Conservation (phyloP, 2,329 filamentous ascomycete species). For the Aurifilum marmelostoma region DNA sequence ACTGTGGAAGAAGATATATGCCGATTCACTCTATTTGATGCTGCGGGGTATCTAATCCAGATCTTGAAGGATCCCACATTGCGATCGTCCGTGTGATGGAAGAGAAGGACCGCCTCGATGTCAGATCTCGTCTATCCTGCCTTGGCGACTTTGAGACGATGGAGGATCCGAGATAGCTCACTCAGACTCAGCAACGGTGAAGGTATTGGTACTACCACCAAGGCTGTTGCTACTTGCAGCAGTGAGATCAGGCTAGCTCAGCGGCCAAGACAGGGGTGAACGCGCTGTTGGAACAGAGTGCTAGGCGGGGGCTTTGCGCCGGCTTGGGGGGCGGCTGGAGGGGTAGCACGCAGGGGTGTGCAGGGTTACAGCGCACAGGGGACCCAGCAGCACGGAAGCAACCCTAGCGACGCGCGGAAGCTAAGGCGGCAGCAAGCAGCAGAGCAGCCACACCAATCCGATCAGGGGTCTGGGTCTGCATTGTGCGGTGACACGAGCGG, state of each 20-base stretch:
- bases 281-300: not conserved
- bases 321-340: no score
- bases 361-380: not conserved
- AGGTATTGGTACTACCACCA: not conserved
- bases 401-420: slow-evolving; percentile 6
- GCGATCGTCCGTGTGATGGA: not conserved
- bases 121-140: not conserved
- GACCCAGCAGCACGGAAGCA: not conserved
- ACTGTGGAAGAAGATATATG: not conserved
- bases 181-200: not conserved
- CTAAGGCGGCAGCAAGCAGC: slow-evolving; percentile 3
- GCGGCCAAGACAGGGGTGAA: not conserved
- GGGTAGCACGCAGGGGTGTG: not conserved
- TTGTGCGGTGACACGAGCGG: not conserved
- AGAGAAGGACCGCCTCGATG: not conserved
- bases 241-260: not conserved
- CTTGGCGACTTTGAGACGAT: not conserved
- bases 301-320: no score
- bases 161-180: not conserved
- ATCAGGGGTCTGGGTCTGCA: not conserved
- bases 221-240: no score
- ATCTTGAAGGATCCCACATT: not conserved
- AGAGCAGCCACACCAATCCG: not conserved
- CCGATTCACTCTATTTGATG: not conserved
- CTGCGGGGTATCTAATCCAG: not conserved